Base-by-base conservation (phyloP, 805 yeast species). In the Teunomyces gatunensis region DNA sequence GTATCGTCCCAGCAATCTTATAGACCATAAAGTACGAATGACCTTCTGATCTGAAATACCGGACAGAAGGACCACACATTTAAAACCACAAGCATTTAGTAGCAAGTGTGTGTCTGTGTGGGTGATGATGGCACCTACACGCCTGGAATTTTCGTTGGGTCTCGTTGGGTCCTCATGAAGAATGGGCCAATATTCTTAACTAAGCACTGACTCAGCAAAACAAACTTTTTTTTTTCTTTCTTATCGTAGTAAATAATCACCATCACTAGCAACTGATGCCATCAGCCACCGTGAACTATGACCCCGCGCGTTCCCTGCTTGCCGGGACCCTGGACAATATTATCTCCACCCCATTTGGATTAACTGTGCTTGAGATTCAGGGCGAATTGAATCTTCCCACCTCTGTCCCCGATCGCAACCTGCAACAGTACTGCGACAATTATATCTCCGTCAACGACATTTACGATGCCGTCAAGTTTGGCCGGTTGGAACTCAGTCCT, bases 301-400 rank as follows among this genome's bases (percentile, higher is more conserved):
- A 45, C 3, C 32, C 21, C 7, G 52, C 48, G 3, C 49, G 35
- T 15, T 30, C 25, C 23, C 29, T 40, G 11, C 44, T 50, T 25
- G 35, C 39, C 12, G 34, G 18, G 13, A 13, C 20, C 6, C 42
- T 32, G 7, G 46, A 44, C 9, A 41, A 56, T 33, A 50, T 74
- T 15, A 59, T 81, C 2, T 54, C 75, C 1, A 82, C 91, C 0
- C 76, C 83, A 1, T 64, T 68, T 37, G 94, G 92, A 0, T 73
- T 81, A 37, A 73, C 79, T 2, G 55, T 86, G 13, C 50, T 86
- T 15, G 94, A 86, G 60, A 85, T 86, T 15, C 94, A 86, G 58
- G 94, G 94, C 7, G 88, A 83, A 30, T 61, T 86, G 34, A 79
- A 80, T 47, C 58, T 83, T 3, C 77, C 77, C 2, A 45, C 47